These are phyloP conservation scores for Phaeosphaeriaceae sp. DNA, from an alignment of 2,329 filamentous ascomycete genomes.

Conservation along the genomic window DNA sequence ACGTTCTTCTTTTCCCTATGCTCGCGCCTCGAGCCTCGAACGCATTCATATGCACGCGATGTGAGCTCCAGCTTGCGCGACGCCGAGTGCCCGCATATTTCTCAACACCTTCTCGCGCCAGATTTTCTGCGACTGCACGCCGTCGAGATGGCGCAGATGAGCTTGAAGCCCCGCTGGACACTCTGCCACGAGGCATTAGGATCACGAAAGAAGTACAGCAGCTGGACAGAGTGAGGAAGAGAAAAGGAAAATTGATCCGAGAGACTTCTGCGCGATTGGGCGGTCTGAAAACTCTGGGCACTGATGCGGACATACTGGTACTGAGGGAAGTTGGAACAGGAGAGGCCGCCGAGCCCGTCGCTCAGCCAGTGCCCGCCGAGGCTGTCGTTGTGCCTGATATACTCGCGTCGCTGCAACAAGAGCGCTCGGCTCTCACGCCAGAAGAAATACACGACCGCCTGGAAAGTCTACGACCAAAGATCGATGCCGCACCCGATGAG, in stretches of 20 bases:
- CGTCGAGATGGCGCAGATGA: slow-evolving; percentile 31
- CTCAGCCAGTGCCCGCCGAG: slow-evolving; percentile 8
- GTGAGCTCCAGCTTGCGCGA: slow-evolving; percentile 42
- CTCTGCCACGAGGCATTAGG: slow-evolving; percentile 1
- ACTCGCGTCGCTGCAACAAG: slow-evolving; percentile 33
- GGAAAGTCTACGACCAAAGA: slow-evolving; percentile 37
- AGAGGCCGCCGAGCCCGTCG: background rate
- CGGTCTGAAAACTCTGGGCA: slow-evolving; percentile 41
- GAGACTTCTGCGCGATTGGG: slow-evolving; percentile 37
- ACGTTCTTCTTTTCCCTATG: slow-evolving; percentile 34
- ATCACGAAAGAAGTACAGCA: slow-evolving; percentile 20
- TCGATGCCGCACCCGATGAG: slow-evolving; percentile 23
- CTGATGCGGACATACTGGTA: slow-evolving; percentile 45
- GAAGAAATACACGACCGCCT: slow-evolving; percentile 42
- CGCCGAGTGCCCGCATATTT: slow-evolving; percentile 21
- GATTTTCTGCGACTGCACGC: slow-evolving; percentile 38
- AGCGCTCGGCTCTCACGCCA: slow-evolving; percentile 26
- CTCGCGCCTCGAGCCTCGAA: slow-evolving; percentile 43
- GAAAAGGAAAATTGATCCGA: slow-evolving; percentile 32
- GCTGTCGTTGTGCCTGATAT: slow-evolving; percentile 30
- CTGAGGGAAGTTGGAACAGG: slow-evolving; percentile 33
- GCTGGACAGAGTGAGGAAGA: slow-evolving; percentile 26
- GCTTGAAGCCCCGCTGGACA: slow-evolving; percentile 5
- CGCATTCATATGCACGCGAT: slow-evolving; percentile 50
- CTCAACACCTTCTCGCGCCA: slow-evolving; percentile 23